These are phyloP conservation scores for Vitis rotundifolia DNA, from an alignment of 164 flowering plant species.

Conservation along the genomic window DNA sequence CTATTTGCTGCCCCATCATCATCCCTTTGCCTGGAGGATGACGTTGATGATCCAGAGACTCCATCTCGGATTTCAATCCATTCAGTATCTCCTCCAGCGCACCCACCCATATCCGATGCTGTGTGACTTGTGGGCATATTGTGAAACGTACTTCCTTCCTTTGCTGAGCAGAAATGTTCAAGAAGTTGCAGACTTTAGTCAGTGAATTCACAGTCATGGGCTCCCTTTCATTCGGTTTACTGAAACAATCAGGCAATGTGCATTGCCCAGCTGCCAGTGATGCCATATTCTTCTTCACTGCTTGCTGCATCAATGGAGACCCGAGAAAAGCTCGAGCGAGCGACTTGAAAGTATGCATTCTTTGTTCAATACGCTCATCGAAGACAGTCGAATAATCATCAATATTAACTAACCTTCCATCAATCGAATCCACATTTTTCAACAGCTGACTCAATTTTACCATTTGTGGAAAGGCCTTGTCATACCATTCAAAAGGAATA, in stretches of 20 bases:
- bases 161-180: slow-evolving; percentile 65
- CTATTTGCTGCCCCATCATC: slow-evolving; percentile 61
- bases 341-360: slow-evolving; percentile 54
- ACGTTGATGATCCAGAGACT: slow-evolving; percentile 15
- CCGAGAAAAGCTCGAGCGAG: slow-evolving; percentile 55
- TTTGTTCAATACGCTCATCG: slow-evolving; percentile 35
- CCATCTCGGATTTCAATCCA: slow-evolving; percentile 57
- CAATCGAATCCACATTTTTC: slow-evolving; percentile 56
- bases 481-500: slow-evolving; percentile 48
- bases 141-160: slow-evolving; percentile 61
- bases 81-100: slow-evolving; percentile 58
- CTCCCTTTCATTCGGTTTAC: slow-evolving; percentile 48
- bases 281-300: slow-evolving; percentile 27
- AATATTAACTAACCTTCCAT: slow-evolving; percentile 56
- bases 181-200: slow-evolving; percentile 52
- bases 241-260: slow-evolving; percentile 32
- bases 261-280: slow-evolving; percentile 4
- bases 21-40: slow-evolving; percentile 20
- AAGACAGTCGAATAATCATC: slow-evolving; percentile 35
- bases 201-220: slow-evolving; percentile 53
- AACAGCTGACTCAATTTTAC: slow-evolving; percentile 37
- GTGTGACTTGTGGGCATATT: slow-evolving; percentile 71
- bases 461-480: slow-evolving; percentile 38
- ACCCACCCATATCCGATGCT: slow-evolving; percentile 63
- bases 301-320: slow-evolving; percentile 46